Evolutionary conservation across 1,139 yeast genomes (phyloP).

Genomic region (Blastobotrys proliferans): DNA sequence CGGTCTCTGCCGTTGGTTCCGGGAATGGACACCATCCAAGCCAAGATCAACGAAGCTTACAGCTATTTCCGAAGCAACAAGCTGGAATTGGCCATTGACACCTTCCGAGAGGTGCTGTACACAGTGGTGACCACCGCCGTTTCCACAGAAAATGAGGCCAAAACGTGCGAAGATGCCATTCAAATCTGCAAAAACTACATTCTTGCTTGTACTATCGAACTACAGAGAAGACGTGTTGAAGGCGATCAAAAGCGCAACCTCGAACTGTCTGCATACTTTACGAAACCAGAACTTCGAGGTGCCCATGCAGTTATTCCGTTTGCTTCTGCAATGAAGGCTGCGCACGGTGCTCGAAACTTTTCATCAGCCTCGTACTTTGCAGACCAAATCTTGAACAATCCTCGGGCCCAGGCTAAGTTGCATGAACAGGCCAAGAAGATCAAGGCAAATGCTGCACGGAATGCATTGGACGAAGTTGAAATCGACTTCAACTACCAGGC

Average conservation of each 20-base stretch:
- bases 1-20: constrained; percentile 65
- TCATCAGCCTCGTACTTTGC: constrained; percentile 92
- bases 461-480: constrained; percentile 81
- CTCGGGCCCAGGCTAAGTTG: constrained; percentile 37
- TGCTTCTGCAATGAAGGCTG: constrained; percentile 92
- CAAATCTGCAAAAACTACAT: constrained; percentile 83
- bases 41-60: constrained; percentile 68
- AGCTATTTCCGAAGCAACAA: constrained; percentile 78
- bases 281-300: constrained; percentile 75
- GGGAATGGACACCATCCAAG: constrained; percentile 59
- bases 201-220: constrained; percentile 84
- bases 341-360: constrained; percentile 81
- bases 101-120: constrained; percentile 77
- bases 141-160: constrained; percentile 66
- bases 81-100: constrained; percentile 70
- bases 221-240: constrained; percentile 77
- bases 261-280: constrained; percentile 94
- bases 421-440: constrained; percentile 82
- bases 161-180: constrained; percentile 68
- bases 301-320: constrained; percentile 84
- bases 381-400: constrained; percentile 53
- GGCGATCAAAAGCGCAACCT: constrained; percentile 78
- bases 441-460: constrained; percentile 71
- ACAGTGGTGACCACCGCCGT: constrained; percentile 71
- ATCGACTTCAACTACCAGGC: constrained; percentile 91